Conservation (phyloP, 768 basidiomycete genomes). For the Cubamyces sp. region DNA sequence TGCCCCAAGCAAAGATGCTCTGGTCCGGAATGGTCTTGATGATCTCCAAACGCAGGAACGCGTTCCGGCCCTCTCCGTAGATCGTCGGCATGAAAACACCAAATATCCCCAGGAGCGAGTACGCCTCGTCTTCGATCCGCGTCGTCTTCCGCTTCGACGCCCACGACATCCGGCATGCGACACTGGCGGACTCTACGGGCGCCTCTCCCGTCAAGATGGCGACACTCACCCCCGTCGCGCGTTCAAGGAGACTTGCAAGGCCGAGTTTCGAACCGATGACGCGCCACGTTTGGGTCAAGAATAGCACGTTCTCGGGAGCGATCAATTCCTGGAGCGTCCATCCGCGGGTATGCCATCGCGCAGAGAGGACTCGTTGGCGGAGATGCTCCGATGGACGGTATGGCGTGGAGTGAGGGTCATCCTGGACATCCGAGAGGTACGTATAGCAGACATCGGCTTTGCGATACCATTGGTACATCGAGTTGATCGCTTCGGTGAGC, state of each 20-base stretch:
- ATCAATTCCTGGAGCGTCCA: conserved; percentile 25
- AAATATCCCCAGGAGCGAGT: conserved; percentile 26
- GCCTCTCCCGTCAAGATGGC: conserved; percentile 7
- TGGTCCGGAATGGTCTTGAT: conserved; percentile 21
- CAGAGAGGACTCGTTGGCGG: conserved; percentile 14
- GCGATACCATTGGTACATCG: conserved; percentile 24
- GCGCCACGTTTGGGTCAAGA: conserved; percentile 15
- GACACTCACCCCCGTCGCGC: conserved; percentile 11
- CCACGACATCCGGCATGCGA: conserved; percentile 25
- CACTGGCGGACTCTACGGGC: conserved; percentile 14
- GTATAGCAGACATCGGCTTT: conserved; percentile 22
- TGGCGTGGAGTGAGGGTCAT: conserved; percentile 11
- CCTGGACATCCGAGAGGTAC: conserved; percentile 14
- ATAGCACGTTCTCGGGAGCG: conserved; percentile 12
- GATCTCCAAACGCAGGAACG: conserved; percentile 24
- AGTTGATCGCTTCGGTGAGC: conserved; percentile 26
- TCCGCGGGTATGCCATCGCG: conserved; percentile 21
- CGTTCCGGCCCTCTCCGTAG: conserved; percentile 20
- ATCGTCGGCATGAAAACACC: conserved; percentile 20
- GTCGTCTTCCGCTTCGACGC: conserved; percentile 23
- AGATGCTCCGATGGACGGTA: background rate
- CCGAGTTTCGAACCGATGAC: conserved; percentile 14
- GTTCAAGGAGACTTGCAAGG: conserved; percentile 14
- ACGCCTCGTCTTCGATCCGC: conserved; percentile 21
- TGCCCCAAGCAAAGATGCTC: conserved; percentile 22